Evolutionary conservation across 345 rosid genomes (phyloP).

Genomic region (Eucalyptus urophylla): DNA sequence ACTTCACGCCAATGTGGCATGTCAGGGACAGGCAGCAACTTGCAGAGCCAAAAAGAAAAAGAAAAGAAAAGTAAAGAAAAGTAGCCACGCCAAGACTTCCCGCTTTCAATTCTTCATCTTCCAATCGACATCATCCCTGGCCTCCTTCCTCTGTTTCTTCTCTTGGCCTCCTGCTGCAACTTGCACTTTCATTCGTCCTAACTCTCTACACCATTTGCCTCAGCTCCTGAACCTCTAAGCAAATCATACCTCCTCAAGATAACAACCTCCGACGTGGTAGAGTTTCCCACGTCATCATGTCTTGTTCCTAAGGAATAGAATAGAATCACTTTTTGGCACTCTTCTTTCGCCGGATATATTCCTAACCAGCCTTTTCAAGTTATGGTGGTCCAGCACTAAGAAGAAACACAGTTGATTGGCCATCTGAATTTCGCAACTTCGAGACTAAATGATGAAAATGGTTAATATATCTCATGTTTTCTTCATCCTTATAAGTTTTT

Average conservation of each 20-base stretch:
- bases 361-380: not conserved
- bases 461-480: not conserved
- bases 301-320: not conserved
- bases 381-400: not conserved
- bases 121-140: not conserved
- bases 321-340: not conserved
- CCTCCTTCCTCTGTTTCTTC: not conserved
- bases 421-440: not conserved
- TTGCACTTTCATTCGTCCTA: not conserved
- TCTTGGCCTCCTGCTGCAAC: not conserved
- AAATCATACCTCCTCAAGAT: not conserved
- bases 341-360: not conserved
- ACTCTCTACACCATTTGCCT: not conserved
- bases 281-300: not conserved
- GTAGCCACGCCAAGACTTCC: not conserved
- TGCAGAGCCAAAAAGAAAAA: not conserved
- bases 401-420: not conserved
- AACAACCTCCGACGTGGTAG: not conserved
- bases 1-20: not conserved
- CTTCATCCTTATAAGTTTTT: not conserved
- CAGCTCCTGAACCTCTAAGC: not conserved
- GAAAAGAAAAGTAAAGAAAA: not conserved
- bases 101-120: not conserved
- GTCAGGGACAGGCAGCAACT: not conserved
- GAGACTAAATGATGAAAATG: not conserved